Evolutionary conservation across 371 early-diverging fungal genomes (phyloP).

Genomic region (Conidiobolus incongruus): DNA sequence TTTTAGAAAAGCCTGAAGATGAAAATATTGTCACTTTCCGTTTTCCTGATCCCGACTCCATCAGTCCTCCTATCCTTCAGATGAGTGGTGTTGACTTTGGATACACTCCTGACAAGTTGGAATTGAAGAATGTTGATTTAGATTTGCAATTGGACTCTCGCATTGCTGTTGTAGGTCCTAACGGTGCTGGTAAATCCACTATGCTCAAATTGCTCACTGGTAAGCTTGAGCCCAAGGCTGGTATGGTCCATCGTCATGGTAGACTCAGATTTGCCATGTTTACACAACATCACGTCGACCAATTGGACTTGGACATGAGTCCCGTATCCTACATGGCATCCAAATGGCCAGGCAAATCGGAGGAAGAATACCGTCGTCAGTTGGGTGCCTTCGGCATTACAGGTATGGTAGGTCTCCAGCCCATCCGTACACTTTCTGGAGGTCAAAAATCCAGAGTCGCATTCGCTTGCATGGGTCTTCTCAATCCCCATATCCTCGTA

Average conservation of each 20-base stretch:
- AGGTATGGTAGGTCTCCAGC: conserved; percentile 84
- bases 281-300: conserved; percentile 96
- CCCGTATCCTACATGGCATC: conserved; percentile 75
- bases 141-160: conserved; percentile 92
- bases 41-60: conserved; percentile 73
- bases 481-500: conserved; percentile 85
- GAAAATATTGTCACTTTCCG: conserved; percentile 64
- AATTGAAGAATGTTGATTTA: conserved; percentile 64
- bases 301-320: conserved; percentile 57
- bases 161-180: conserved; percentile 63
- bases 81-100: conserved; percentile 80
- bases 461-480: conserved; percentile 83
- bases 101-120: conserved; percentile 40
- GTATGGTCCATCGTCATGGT: conserved; percentile 76
- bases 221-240: conserved; percentile 44
- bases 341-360: conserved; percentile 81
- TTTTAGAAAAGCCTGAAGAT: conserved; percentile 64
- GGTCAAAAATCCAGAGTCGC: conserved; percentile 96
- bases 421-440: conserved; percentile 87
- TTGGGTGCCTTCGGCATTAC: conserved; percentile 89
- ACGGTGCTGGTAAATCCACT: conserved; percentile 54
- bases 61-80: conserved; percentile 80
- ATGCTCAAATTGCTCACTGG: conserved; percentile 78
- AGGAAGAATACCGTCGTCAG: conserved; percentile 79
- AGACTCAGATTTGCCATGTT: conserved; percentile 87